Evolutionary conservation across 768 basidiomycete species (phyloP), one percentile per base, ranked within the genome.

Genomic region (Lentinus brumalis): DNA sequence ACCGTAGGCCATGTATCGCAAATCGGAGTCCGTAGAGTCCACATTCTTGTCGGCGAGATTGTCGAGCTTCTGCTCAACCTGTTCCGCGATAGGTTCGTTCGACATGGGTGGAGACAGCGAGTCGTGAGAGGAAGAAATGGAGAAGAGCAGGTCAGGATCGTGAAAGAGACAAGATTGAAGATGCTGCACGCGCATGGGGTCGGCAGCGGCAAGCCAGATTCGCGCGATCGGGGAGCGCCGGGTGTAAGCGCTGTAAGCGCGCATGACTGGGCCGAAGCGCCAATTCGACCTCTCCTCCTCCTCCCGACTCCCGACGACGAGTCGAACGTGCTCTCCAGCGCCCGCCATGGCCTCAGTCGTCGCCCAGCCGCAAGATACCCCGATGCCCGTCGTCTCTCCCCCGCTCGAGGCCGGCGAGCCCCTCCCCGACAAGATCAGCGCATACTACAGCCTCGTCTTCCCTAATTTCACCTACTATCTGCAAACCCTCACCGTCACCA

Each of bases 381-480:
- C 63, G 42, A 50, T 51, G 61, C 58, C 67, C 66, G 65, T 67
- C 40, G 63, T 68, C 50, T 75, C 80, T 26, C 61, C 68, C 12
- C 50, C 57, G 38, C 67, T 64, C n/a, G 66, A 69, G 45, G 49
- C 54, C n/a, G 47, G 63, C 18, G 72, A 75, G 40, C 59, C 69
- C 39, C 69, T 74, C 30, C 83, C 87, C 65, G 86, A 89, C 77
- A 92, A 87, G 84, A 93, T 94, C 71, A 88, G 88, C 73, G 94
- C 94, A 62, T 96, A 95, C 72, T 96, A 94, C 77, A 91, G 89
- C 72, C 89, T 96, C 59, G 91, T 94, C 74, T 97, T 97, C 72
- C 92, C 92, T 35, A 86, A 88, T 73, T 96, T 95, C 77, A 93
- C 93, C 57, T 98, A 97, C 78, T 99, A 96, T 80, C 91, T 99